Conservation (phyloP, 2,329 filamentous ascomycete species). For the Kalaharituber pfeilii region DNA sequence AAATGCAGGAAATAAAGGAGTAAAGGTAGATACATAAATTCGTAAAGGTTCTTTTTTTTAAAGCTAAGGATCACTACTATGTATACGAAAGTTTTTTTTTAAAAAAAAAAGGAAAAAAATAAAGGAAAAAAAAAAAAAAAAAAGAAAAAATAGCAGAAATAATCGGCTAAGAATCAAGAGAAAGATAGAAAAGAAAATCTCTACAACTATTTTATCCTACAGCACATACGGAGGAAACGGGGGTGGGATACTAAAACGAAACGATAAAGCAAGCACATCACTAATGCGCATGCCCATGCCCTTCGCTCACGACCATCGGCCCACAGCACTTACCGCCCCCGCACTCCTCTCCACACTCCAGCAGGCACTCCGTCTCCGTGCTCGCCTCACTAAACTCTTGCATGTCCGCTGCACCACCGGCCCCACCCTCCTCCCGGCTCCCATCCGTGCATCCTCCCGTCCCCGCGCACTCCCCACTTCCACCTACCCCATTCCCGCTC, state of each 20-base stretch:
- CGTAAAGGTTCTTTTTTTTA: too few relatives aligned
- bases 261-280: background rate
- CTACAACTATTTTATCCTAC: background rate
- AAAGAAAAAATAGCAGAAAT: too few relatives aligned
- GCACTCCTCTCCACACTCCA: slow-evolving; percentile 32
- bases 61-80: too few relatives aligned
- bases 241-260: background rate
- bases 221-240: background rate
- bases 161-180: too few relatives aligned
- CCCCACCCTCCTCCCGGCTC: slow-evolving; percentile 22
- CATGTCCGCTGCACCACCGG: too few relatives aligned
- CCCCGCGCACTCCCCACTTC: slow-evolving; percentile 24
- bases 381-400: slow-evolving; percentile 22
- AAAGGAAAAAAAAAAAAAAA: too few relatives aligned
- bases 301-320: slow-evolving; percentile 19
- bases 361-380: slow-evolving; percentile 27
- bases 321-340: slow-evolving; percentile 29
- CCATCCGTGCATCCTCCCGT: slow-evolving; percentile 21
- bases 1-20: too few relatives aligned
- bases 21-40: too few relatives aligned
- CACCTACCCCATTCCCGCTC: slow-evolving; percentile 26
- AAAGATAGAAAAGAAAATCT: background rate
- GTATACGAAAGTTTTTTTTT: too few relatives aligned
- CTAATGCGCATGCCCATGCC: slow-evolving; percentile 10
- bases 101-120: too few relatives aligned